phyloP scores from a whole-genome alignment of 1,139 yeast species.

The Magnusiomyces sp. region DNA sequence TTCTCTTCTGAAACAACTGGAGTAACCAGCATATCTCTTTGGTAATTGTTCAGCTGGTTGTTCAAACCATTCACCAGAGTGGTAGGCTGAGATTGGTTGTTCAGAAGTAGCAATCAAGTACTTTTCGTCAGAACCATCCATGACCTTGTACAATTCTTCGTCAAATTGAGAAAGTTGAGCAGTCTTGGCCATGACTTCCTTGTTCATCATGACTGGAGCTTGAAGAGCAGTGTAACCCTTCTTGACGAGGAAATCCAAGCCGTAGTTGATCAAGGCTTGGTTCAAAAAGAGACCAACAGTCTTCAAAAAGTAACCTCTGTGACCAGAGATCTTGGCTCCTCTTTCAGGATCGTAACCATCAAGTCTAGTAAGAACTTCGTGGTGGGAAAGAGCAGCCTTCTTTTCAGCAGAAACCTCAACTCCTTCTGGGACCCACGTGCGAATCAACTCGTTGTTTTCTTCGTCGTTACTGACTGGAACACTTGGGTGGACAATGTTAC shows the following conservation, averaged over 20 bases:
- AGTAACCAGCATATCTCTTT: constrained; percentile 87
- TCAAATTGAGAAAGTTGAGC: constrained; percentile 97
- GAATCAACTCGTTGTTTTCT: constrained; percentile 79
- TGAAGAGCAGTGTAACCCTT: constrained; percentile 85
- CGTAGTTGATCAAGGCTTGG: constrained; percentile 96
- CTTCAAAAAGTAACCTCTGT: constrained; percentile 95
- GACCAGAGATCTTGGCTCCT: constrained; percentile 96
- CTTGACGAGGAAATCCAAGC: constrained; percentile 72
- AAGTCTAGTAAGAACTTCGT: constrained; percentile 84
- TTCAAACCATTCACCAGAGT: constrained; percentile 97
- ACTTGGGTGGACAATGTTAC: constrained; percentile 87
- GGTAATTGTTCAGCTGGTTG: constrained; percentile 96
- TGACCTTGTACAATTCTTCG: constrained; percentile 92
- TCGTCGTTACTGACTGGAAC: constrained; percentile 86
- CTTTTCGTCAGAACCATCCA: constrained; percentile 96
- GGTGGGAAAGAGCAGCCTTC: constrained; percentile 80
- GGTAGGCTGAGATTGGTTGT: constrained; percentile 98
- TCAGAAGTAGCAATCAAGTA: constrained; percentile 97
- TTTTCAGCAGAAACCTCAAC: constrained; percentile 45
- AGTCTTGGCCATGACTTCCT: constrained; percentile 98
- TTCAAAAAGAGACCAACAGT: constrained; percentile 93
- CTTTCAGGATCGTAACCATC: constrained; percentile 99
- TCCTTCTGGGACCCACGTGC: constrained; percentile 77
- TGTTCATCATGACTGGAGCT: constrained; percentile 99
- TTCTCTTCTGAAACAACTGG: constrained; percentile 98